These are phyloP conservation scores for Bondarzewia mesenterica DNA, from an alignment of 1,284 basidiomycete species.

Conservation along the genomic window DNA sequence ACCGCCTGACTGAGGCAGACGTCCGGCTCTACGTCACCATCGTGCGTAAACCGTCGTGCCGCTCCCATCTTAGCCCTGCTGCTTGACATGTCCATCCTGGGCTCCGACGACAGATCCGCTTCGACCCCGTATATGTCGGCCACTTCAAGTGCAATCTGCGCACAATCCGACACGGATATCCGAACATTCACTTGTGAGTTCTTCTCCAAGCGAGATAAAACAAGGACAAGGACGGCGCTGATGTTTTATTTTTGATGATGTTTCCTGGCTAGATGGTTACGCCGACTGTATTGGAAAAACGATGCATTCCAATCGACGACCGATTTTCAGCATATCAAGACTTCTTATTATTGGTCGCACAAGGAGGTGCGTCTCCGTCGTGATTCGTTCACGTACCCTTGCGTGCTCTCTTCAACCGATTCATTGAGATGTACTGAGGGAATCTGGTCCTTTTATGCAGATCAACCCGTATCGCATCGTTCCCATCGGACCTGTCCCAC, in stretches of 20 bases:
- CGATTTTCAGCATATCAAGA: conserved; percentile 84
- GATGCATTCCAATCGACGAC: conserved; percentile 86
- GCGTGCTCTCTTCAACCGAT: background rate
- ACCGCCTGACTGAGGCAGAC: conserved; percentile 85
- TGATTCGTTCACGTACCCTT: conserved; percentile 23
- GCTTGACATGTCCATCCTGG: background rate
- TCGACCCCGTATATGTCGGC: conserved; percentile 83
- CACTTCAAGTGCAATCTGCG: conserved; percentile 95
- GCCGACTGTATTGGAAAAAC: conserved; percentile 87
- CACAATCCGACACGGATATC: conserved; percentile 73
- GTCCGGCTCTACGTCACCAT: conserved; percentile 88
- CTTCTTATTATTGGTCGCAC: conserved; percentile 78
- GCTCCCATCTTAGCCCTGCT: too few species aligned
- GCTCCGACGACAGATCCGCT: conserved; percentile 33
- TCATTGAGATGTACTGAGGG: too few species aligned
- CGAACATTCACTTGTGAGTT: conserved; percentile 62
- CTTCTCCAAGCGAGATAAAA: too few species aligned
- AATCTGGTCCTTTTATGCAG: conserved; percentile 19
- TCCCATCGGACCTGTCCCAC: conserved; percentile 63
- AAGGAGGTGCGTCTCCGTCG: conserved; percentile 29
- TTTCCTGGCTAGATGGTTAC: conserved; percentile 55
- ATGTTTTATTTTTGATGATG: background rate
- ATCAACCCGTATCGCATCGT: conserved; percentile 61
- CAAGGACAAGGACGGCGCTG: too few species aligned
- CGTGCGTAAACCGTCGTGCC: conserved; percentile 43